A percentile compares a stretch with the other conserved stretches of the same genome.
Evolutionary conservation across 2,329 filamentous ascomycete species (phyloP).

Genomic region (Didymella pomorum): DNA sequence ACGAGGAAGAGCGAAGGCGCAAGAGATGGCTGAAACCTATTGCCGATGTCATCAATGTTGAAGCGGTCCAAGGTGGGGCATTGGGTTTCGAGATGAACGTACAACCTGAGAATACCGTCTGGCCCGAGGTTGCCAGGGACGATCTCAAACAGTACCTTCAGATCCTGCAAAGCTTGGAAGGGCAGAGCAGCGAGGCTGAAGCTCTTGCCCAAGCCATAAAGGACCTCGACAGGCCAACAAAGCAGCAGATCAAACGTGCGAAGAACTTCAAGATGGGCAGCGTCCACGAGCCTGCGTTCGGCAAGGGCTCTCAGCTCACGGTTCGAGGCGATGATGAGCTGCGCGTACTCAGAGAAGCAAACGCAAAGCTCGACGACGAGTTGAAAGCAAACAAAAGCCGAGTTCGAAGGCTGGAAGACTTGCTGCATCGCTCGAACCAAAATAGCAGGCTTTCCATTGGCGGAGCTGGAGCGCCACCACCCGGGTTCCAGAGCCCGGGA

Average conservation of each 20-base stretch:
- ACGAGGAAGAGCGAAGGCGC: constrained; percentile 88
- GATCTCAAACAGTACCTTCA: constrained; percentile 80
- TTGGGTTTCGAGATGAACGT: constrained; percentile 86
- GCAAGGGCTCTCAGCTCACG: constrained; percentile 79
- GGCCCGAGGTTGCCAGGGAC: constrained; percentile 78
- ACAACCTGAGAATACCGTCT: constrained; percentile 77
- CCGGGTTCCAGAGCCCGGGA: constrained; percentile 42
- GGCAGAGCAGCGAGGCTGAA: constrained; percentile 70
- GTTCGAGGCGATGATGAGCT: constrained; percentile 89
- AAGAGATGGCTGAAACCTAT: constrained; percentile 91
- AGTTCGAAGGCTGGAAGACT: constrained; percentile 87
- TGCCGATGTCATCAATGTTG: constrained; percentile 74
- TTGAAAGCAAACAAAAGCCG: constrained; percentile 93
- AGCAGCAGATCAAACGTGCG: constrained; percentile 83
- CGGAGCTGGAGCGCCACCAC: constrained; percentile 56
- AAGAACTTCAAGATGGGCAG: constrained; percentile 98
- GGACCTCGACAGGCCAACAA: constrained; percentile 82
- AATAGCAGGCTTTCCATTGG: constrained; percentile 62
- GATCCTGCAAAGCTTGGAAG: constrained; percentile 69
- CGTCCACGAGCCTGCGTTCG: constrained; percentile 86
- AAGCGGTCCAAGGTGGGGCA: constrained; percentile 72
- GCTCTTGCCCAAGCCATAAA: constrained; percentile 79
- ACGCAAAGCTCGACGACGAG: constrained; percentile 66
- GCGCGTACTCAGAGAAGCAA: constrained; percentile 57
- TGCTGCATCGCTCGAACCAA: constrained; percentile 82